A percentile compares a stretch with the other conserved stretches of the same genome.
phyloP scores from a whole-genome alignment of 305 asterid species.

The Withania somnifera region DNA sequence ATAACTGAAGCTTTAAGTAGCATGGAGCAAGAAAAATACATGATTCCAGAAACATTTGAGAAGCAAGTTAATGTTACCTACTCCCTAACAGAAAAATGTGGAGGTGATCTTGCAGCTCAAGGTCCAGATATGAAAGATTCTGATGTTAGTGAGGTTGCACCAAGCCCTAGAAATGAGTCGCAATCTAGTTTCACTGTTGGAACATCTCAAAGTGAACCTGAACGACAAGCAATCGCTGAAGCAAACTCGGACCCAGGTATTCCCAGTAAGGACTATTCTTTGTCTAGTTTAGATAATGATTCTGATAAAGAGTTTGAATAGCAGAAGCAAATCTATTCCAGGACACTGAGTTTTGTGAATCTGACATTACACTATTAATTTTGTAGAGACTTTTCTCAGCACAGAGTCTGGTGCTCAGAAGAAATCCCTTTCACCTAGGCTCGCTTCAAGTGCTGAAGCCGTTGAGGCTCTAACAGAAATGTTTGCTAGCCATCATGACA shows the following conservation, averaged over 20 bases:
- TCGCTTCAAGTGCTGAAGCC: background rate
- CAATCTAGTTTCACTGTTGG: background rate
- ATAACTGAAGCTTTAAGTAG: background rate
- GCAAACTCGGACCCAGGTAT: background rate
- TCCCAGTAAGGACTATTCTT: background rate
- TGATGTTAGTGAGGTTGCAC: background rate
- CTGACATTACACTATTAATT: background rate
- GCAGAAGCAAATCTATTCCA: background rate
- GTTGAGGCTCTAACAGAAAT: background rate
- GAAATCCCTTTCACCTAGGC: background rate
- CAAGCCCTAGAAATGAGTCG: background rate
- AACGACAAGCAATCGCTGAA: slow-evolving; percentile 1
- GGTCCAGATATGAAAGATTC: background rate
- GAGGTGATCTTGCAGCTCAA: background rate
- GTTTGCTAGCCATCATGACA: background rate
- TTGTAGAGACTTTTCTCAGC: background rate
- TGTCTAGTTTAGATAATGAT: background rate
- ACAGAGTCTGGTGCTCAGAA: slow-evolving; percentile 1
- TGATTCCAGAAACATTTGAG: background rate
- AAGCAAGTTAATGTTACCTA: background rate
- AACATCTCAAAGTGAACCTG: slow-evolving; percentile 2
- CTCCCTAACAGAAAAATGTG: background rate
- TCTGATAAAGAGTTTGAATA: background rate
- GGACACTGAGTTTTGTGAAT: background rate
- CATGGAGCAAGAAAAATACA: background rate